Conservation (phyloP, 2,329 filamentous ascomycete genomes). For the Pseudocercospora ulei region DNA sequence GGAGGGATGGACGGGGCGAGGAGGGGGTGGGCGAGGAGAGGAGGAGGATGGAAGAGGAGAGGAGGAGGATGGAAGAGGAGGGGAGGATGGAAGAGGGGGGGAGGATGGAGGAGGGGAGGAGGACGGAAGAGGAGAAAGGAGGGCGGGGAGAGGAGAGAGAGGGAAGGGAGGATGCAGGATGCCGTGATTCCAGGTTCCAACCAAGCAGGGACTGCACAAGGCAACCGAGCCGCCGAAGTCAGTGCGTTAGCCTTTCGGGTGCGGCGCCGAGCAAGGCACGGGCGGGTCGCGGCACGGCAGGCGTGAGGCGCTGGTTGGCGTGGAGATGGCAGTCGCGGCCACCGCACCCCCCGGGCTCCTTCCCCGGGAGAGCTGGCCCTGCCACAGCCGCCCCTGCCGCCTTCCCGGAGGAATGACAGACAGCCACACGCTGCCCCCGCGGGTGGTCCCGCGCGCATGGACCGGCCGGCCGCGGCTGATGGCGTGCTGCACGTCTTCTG, state of each 20-base stretch:
- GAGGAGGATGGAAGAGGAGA: not conserved
- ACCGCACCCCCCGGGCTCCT: too few relatives aligned
- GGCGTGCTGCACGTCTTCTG: conserved; percentile 10
- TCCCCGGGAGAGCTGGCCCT: too few relatives aligned
- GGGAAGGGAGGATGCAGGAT: too few relatives aligned
- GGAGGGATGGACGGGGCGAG: conserved; percentile 9
- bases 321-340: too few relatives aligned
- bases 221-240: conserved; percentile 21
- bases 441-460: conserved; percentile 8
- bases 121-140: not conserved
- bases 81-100: conserved; percentile 1
- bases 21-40: conserved; percentile 11
- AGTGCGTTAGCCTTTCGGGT: conserved; percentile 17
- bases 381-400: too few relatives aligned
- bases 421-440: conserved; percentile 9
- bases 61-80: not conserved
- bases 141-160: conserved; percentile 1
- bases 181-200: conserved; percentile 17
- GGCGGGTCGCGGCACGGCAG: conserved; percentile 6
- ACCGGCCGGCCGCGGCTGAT: conserved; percentile 5
- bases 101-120: conserved; percentile 2
- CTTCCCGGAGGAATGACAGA: too few relatives aligned
- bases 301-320: conserved; percentile 17
- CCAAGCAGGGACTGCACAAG: conserved; percentile 22
- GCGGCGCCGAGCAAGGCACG: conserved; percentile 25